Base-by-base conservation (phyloP, 108 stramenopile genomes). In the Thalassiosira profunda region DNA sequence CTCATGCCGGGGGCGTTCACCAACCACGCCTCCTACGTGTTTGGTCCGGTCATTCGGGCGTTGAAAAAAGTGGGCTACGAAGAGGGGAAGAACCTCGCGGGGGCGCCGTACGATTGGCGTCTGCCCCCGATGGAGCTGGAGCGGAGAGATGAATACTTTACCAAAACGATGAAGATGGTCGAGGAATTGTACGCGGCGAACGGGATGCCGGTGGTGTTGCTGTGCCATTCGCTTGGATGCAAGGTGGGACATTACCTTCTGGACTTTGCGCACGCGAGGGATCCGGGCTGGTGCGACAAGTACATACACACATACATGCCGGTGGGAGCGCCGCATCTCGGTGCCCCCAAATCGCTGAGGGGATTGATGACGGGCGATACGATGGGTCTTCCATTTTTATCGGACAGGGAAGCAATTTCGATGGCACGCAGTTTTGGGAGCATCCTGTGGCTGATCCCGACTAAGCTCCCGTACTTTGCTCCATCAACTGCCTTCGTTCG, bases 271-370 rank as follows among this genome's bases (percentile, higher is more conserved):
- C 20, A 63, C 1, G 2, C 14, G 26, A 43, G 58, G 31, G 84
- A 83, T 20, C 70, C 73, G 62, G 34, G 41, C 9, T 89, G 88
- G 88, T 38, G 82, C 24, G 80, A 84, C 21, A 67, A 63, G 7
- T 48, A 81, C 26, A 62, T 89, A 20, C 65, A 84, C n/a, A 81
- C 78, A 3, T 89, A 82, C 38, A 55, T 89, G 10, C 83, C 84
- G 6, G 70, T 89, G 20, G 85, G 85, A 20, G 88, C 81, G 0
- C 88, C 88, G 1, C 88, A 86, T 60, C 49, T 83, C 3, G 88
- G 88, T 6, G 78, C 85, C 1, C 83, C 83, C 28, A 83, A 70
- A 41, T 70, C 79, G 30, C 21, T 86, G 24, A 69, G 79, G 9
- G 58, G 56, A 20, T 52, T 72, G 15, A 76, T 89, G 11, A 40